Evolutionary conservation across 306 rosid genomes (phyloP).

Genomic region (Carpinus viminea): DNA sequence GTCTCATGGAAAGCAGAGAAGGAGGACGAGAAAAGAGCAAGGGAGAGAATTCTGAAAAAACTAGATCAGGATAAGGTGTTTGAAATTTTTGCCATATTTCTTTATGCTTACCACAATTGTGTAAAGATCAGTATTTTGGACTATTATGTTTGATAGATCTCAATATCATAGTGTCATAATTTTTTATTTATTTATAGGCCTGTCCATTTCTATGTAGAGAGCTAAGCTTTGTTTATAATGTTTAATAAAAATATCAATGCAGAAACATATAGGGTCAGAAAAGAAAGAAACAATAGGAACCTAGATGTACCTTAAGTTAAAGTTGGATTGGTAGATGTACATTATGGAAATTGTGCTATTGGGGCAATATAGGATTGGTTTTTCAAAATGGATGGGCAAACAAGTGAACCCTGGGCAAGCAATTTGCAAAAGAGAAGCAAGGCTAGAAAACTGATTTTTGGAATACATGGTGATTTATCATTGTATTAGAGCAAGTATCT

Average conservation of each 20-base stretch:
- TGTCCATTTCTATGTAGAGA: not conserved
- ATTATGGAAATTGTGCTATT: not conserved
- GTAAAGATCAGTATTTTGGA: constrained; percentile 4
- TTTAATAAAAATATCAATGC: not conserved
- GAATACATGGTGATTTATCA: not conserved
- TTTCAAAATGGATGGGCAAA: not conserved
- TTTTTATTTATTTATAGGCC: not conserved
- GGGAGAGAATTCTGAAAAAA: constrained; percentile 52
- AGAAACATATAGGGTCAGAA: not conserved
- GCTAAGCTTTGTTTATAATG: not conserved
- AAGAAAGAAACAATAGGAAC: not conserved
- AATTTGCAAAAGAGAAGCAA: not conserved
- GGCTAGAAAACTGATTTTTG: not conserved
- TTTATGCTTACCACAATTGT: not conserved
- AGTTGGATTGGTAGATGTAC: not conserved
- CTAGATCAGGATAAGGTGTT: constrained; percentile 86
- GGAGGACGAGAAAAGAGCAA: constrained; percentile 77
- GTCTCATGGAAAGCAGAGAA: constrained; percentile 57
- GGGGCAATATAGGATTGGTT: not conserved
- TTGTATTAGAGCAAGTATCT: not conserved
- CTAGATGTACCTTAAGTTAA: not conserved
- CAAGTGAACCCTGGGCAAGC: not conserved
- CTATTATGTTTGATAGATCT: constrained; percentile 11
- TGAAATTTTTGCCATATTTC: constrained; percentile 13
- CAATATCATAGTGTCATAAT: not conserved